Evolutionary conservation across 1,284 basidiomycete species (phyloP).

Genomic region (Coniferiporia weirii): DNA sequence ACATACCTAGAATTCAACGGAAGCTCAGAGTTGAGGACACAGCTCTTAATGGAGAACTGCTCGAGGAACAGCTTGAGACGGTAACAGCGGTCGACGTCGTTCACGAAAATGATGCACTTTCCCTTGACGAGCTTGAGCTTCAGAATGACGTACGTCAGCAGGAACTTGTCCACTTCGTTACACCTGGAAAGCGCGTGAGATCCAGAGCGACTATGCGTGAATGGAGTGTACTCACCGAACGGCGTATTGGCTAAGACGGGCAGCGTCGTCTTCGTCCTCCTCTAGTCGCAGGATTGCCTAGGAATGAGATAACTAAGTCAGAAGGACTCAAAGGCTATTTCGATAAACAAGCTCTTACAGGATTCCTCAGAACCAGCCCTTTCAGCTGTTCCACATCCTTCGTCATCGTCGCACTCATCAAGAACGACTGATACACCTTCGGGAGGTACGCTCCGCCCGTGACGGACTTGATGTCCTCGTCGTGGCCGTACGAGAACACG

Average conservation of each 20-base stretch:
- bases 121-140: conserved; percentile 94
- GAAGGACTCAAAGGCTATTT: neutral
- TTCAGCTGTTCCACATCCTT: conserved; percentile 92
- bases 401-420: conserved; percentile 98
- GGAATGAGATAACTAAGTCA: neutral
- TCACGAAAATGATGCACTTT: conserved; percentile 97
- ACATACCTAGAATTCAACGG: conserved; percentile 84
- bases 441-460: conserved; percentile 77
- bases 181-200: conserved; percentile 44
- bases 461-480: conserved; percentile 85
- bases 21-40: conserved; percentile 94
- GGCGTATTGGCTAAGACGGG: conserved; percentile 81
- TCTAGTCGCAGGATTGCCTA: conserved; percentile 83
- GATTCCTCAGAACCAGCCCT: conserved; percentile 81
- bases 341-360: conserved; percentile 46
- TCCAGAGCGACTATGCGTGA: neutral
- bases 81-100: conserved; percentile 93
- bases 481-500: conserved; percentile 95
- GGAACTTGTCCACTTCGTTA: conserved; percentile 93
- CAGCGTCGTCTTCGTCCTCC: conserved; percentile 77
- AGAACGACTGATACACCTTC: conserved; percentile 87
- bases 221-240: conserved; percentile 48
- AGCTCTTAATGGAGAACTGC: conserved; percentile 95
- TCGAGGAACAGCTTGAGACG: conserved; percentile 95
- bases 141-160: conserved; percentile 90